Evolutionary conservation across 2,329 filamentous ascomycete genomes (phyloP).

Genomic region (Penicillium occitanis): DNA sequence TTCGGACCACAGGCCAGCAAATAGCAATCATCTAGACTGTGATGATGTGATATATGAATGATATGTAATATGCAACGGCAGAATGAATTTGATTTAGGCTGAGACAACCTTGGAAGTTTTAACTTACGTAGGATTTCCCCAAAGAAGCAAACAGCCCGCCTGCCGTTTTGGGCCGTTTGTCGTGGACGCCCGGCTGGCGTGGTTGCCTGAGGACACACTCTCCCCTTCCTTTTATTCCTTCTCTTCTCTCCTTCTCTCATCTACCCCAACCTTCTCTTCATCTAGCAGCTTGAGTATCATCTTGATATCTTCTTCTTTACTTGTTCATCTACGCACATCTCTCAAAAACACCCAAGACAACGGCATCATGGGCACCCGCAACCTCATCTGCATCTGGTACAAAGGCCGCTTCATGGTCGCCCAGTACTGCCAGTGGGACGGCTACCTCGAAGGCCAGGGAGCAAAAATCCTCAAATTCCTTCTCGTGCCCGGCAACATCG

Average conservation of each 20-base stretch:
- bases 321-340: not conserved
- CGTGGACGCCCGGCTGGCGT: not conserved
- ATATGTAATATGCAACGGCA: not conserved
- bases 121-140: not conserved
- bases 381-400: conserved; percentile 26
- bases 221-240: not conserved
- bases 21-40: conserved; percentile 7
- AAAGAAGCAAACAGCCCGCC: not conserved
- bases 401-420: conserved; percentile 28
- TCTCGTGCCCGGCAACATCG: conserved; percentile 25
- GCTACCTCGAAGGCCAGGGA: conserved; percentile 30
- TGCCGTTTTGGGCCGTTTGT: not conserved
- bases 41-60: conserved; percentile 1
- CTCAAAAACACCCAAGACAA: not conserved
- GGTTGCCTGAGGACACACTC: not conserved
- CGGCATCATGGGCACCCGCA: conserved; percentile 25
- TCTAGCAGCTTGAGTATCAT: not conserved
- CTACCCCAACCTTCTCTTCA: not conserved
- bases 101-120: not conserved
- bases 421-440: conserved; percentile 33
- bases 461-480: conserved; percentile 27
- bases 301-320: not conserved
- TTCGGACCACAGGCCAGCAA: conserved; percentile 25
- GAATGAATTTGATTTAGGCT: not conserved
- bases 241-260: not conserved